phyloP scores from a whole-genome alignment of 805 yeast genomes.

The Spathaspora hagerdaliae region DNA sequence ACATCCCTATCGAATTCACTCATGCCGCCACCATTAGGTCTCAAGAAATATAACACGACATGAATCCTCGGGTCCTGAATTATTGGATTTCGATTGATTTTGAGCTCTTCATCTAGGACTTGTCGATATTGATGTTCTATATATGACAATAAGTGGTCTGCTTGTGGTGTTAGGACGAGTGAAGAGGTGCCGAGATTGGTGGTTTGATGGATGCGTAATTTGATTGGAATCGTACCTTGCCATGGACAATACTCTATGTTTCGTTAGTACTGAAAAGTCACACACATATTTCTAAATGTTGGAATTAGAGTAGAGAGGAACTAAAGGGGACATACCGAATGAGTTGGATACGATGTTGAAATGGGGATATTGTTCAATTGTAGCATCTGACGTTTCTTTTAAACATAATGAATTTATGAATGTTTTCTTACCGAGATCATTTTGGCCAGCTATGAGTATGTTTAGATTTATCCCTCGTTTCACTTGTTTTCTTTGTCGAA shows the following conservation, averaged over 20 bases:
- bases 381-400: not conserved
- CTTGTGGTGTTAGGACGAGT: slow-evolving; percentile 8
- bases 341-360: not conserved
- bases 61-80: slow-evolving; percentile 66
- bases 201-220: slow-evolving; percentile 18
- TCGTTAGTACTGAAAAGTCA: slow-evolving; percentile 2
- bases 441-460: slow-evolving; percentile 33
- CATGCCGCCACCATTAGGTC: slow-evolving; percentile 63
- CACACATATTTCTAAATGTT: no score
- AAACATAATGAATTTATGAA: slow-evolving; percentile 63
- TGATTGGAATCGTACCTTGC: slow-evolving; percentile 13
- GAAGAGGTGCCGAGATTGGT: slow-evolving; percentile 22
- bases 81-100: slow-evolving; percentile 17
- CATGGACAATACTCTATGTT: slow-evolving; percentile 4
- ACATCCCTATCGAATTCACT: slow-evolving; percentile 67
- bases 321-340: not conserved
- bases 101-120: slow-evolving; percentile 63
- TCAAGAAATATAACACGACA: slow-evolving; percentile 74
- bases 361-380: not conserved
- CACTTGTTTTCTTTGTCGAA: slow-evolving; percentile 16
- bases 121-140: slow-evolving; percentile 74
- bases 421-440: slow-evolving; percentile 60
- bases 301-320: no score
- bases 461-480: slow-evolving; percentile 21
- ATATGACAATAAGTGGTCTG: slow-evolving; percentile 33